Conservation (phyloP, 1,284 basidiomycete genomes). For the Microbotryum intermedium region DNA sequence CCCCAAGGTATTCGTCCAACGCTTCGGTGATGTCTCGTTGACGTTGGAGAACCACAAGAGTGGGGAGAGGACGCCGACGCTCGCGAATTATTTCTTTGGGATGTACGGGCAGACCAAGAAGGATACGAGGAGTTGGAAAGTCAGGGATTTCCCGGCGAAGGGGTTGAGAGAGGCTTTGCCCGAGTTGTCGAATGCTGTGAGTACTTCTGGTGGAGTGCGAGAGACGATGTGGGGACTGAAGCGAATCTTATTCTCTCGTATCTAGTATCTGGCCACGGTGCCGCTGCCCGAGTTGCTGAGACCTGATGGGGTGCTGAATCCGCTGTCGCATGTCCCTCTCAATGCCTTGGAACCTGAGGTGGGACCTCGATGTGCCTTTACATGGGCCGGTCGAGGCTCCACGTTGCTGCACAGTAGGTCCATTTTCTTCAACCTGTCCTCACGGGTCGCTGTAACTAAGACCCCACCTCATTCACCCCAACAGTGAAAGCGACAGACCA, state of each 20-base stretch:
- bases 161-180: too few relatives aligned
- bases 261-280: background rate
- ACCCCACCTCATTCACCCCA: background rate
- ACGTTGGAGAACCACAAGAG: slow-evolving; percentile 29
- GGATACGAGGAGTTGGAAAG: background rate
- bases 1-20: slow-evolving; percentile 65
- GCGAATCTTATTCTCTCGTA: too few relatives aligned
- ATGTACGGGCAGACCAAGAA: slow-evolving; percentile 52
- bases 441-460: background rate
- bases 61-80: slow-evolving; percentile 35
- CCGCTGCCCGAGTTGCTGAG: slow-evolving; percentile 78
- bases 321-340: slow-evolving; percentile 71
- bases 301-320: slow-evolving; percentile 75
- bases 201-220: too few relatives aligned
- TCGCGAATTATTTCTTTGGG: slow-evolving; percentile 68
- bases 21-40: slow-evolving; percentile 57
- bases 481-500: slow-evolving; percentile 74
- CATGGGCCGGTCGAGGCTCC: slow-evolving; percentile 43
- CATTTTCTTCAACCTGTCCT: too few relatives aligned
- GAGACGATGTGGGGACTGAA: too few relatives aligned
- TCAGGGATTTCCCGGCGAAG: background rate
- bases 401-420: slow-evolving; percentile 68
- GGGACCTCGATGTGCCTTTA: slow-evolving; percentile 53
- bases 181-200: too few relatives aligned
- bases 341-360: slow-evolving; percentile 79